Evolutionary conservation across 352 stramenopile genomes (phyloP).

Genomic region (Globisporangium orthogonon): DNA sequence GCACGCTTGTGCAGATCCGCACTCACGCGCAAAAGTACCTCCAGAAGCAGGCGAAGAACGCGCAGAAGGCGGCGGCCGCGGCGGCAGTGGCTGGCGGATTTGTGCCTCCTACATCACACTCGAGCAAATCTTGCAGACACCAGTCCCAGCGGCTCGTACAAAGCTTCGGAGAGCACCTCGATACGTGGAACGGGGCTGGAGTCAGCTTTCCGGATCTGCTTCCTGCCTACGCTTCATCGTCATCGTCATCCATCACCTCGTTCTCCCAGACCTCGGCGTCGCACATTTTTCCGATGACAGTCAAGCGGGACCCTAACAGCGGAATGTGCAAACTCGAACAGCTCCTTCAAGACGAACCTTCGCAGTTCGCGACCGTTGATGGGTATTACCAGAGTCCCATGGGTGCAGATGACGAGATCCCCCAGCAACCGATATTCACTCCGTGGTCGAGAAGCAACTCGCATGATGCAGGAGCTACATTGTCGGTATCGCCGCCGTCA

Average conservation of each 20-base stretch:
- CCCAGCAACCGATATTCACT: conserved; percentile 23
- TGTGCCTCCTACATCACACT: neutral
- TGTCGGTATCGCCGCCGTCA: neutral
- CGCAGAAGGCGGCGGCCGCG: conserved; percentile 29
- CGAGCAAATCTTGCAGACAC: neutral
- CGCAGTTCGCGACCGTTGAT: conserved; percentile 20
- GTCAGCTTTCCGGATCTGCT: conserved; percentile 11
- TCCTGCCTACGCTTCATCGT: neutral
- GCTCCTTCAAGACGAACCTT: conserved; percentile 52
- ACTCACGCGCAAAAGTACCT: conserved; percentile 97
- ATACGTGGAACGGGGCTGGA: conserved; percentile 3
- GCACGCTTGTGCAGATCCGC: conserved; percentile 93
- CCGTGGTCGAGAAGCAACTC: conserved; percentile 14
- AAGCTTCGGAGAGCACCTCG: conserved; percentile 8
- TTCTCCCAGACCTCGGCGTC: conserved; percentile 4
- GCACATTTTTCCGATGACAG: conserved; percentile 7
- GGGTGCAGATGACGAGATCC: conserved; percentile 41
- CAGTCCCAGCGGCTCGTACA: conserved; percentile 4
- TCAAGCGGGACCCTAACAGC: conserved; percentile 4
- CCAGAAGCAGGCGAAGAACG: conserved; percentile 73
- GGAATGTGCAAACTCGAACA: conserved; percentile 37
- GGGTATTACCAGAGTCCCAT: conserved; percentile 48
- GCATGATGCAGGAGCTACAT: conserved; percentile 3
- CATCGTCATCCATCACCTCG: conserved; percentile 14
- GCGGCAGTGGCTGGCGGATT: conserved; percentile 11